These are phyloP conservation scores for Aspergillus niger DNA, from an alignment of 2,329 filamentous ascomycete genomes.

Conservation along the genomic window DNA sequence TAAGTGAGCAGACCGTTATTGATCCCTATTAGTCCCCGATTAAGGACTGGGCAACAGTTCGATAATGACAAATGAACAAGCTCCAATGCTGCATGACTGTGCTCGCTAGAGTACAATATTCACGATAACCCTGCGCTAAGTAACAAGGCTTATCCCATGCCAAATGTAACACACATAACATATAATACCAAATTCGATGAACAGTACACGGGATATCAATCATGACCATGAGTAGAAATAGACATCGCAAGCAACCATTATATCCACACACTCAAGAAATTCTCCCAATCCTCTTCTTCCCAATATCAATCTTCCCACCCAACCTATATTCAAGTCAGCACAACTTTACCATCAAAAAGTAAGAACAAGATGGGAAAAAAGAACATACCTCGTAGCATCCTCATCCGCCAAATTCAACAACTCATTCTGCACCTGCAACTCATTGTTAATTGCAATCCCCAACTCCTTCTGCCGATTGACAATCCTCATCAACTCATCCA, in stretches of 20 bases:
- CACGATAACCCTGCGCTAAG: background rate
- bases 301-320: slow-evolving; percentile 50
- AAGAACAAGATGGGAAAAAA: slow-evolving; percentile 8
- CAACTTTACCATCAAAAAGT: background rate
- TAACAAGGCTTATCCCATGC: background rate
- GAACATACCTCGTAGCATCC: slow-evolving; percentile 54
- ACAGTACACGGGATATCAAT: background rate
- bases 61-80: background rate
- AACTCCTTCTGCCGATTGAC: slow-evolving; percentile 63
- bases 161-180: background rate
- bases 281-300: slow-evolving; percentile 50
- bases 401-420: slow-evolving; percentile 61
- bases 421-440: slow-evolving; percentile 63
- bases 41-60: too few relatives aligned
- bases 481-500: slow-evolving; percentile 60
- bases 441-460: slow-evolving; percentile 64
- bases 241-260: background rate
- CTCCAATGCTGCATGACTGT: background rate
- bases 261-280: slow-evolving; percentile 40
- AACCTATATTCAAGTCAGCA: slow-evolving; percentile 35
- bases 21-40: too few relatives aligned
- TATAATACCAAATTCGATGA: background rate
- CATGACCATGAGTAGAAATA: background rate
- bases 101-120: slow-evolving; percentile 9
- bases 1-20: slow-evolving; percentile 8